Evolutionary conservation across 1,139 yeast species (phyloP).

Genomic region (Pichia sp.): DNA sequence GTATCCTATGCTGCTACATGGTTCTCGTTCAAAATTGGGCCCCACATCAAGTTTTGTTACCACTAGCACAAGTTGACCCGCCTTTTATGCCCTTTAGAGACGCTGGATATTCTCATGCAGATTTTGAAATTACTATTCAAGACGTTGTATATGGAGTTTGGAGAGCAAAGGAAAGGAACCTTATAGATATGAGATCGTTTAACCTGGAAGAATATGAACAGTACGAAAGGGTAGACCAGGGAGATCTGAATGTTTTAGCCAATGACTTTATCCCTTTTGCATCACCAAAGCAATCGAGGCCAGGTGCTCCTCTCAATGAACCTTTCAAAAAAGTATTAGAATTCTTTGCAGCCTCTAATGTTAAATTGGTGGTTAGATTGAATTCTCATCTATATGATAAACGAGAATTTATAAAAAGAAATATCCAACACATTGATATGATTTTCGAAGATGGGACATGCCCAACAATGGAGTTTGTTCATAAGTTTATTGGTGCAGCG

Average conservation of each 20-base stretch:
- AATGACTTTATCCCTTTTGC: slow-evolving; percentile 97
- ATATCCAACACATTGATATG: slow-evolving; percentile 87
- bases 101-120: slow-evolving; percentile 95
- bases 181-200: slow-evolving; percentile 81
- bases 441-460: slow-evolving; percentile 98
- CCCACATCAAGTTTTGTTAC: slow-evolving; percentile 94
- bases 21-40: slow-evolving; percentile 94
- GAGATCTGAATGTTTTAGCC: slow-evolving; percentile 86
- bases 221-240: slow-evolving; percentile 93
- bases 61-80: slow-evolving; percentile 85
- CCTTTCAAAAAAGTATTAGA: slow-evolving; percentile 76
- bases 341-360: slow-evolving; percentile 64
- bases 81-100: slow-evolving; percentile 94
- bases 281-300: slow-evolving; percentile 76
- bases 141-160: slow-evolving; percentile 94
- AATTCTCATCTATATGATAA: slow-evolving; percentile 88
- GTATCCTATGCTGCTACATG: slow-evolving; percentile 91
- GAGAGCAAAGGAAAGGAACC: slow-evolving; percentile 94
- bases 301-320: slow-evolving; percentile 46
- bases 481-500: slow-evolving; percentile 89
- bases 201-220: slow-evolving; percentile 90
- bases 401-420: slow-evolving; percentile 71
- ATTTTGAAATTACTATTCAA: slow-evolving; percentile 86
- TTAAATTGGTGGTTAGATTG: slow-evolving; percentile 82
- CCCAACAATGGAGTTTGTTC: slow-evolving; percentile 88